Conservation (phyloP, 768 basidiomycete genomes). For the Boletus barrowsii region DNA sequence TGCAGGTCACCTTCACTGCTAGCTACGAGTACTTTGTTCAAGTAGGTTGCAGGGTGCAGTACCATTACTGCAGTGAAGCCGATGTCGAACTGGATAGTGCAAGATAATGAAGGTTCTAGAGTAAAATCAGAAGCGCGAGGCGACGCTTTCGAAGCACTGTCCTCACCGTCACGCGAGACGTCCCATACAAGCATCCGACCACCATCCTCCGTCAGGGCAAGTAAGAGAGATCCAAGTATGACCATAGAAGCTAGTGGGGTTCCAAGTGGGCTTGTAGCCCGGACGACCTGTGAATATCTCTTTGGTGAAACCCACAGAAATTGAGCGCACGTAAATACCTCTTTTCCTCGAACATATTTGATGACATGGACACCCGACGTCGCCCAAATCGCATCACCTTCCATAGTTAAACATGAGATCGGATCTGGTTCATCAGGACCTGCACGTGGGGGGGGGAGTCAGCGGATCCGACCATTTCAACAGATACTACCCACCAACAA, state of each 20-base stretch:
- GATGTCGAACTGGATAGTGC: slow-evolving; percentile 73
- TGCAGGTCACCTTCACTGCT: slow-evolving; percentile 80
- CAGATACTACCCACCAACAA: slow-evolving; percentile 68
- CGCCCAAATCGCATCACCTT: slow-evolving; percentile 84
- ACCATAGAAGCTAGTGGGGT: slow-evolving; percentile 60
- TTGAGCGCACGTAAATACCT: slow-evolving; percentile 44
- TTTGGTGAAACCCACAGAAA: slow-evolving; percentile 1
- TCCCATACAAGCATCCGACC: slow-evolving; percentile 77
- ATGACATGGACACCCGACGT: slow-evolving; percentile 64
- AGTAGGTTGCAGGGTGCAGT: slow-evolving; percentile 92
- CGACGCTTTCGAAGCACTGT: slow-evolving; percentile 9
- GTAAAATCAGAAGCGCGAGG: slow-evolving; percentile 11
- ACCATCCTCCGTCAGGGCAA: slow-evolving; percentile 80
- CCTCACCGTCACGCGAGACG: slow-evolving; percentile 52
- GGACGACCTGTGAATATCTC: slow-evolving; percentile 38
- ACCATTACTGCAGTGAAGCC: slow-evolving; percentile 83
- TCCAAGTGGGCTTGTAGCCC: slow-evolving; percentile 64
- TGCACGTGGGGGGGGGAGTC: slow-evolving; percentile 29
- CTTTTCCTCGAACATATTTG: slow-evolving; percentile 86
- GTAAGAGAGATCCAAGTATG: slow-evolving; percentile 77
- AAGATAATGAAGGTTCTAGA: slow-evolving; percentile 31
- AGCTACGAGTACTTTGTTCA: slow-evolving; percentile 91
- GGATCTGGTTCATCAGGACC: slow-evolving; percentile 78
- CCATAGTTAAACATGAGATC: slow-evolving; percentile 76
- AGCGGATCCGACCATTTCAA: slow-evolving; percentile 1